These are phyloP conservation scores for Leccinum obscurum DNA, from an alignment of 768 basidiomycete species.

Conservation along the genomic window DNA sequence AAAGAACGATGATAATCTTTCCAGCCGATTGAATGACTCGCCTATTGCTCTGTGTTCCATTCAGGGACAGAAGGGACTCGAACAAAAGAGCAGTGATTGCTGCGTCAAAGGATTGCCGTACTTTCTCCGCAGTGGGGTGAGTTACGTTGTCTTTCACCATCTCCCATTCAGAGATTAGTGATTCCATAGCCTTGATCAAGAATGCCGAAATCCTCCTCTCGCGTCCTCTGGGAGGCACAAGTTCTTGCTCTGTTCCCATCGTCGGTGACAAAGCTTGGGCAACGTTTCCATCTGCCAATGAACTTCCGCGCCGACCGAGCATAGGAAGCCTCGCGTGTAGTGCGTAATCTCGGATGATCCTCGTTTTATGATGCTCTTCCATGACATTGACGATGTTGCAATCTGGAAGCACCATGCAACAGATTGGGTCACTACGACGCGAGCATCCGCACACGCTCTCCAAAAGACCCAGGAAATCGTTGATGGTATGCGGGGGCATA, in stretches of 20 bases:
- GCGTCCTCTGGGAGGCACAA: constrained; percentile 50
- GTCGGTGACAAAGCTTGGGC: constrained; percentile 6
- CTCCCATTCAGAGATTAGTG: constrained; percentile 51
- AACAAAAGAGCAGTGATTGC: constrained; percentile 67
- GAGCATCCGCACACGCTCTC: constrained; percentile 61
- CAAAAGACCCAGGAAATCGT: constrained; percentile 65
- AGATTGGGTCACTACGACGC: constrained; percentile 45
- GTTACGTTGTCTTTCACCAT: constrained; percentile 31
- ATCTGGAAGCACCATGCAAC: constrained; percentile 63
- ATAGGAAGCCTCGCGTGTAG: constrained; percentile 62
- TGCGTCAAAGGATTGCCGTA: constrained; percentile 69
- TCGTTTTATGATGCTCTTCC: constrained; percentile 55
- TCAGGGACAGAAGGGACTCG: constrained; percentile 62
- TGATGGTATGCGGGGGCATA: constrained; percentile 53
- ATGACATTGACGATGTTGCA: constrained; percentile 62
- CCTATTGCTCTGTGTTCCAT: constrained; percentile 60
- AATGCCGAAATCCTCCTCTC: constrained; percentile 65
- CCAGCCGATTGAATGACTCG: constrained; percentile 65
- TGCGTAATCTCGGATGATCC: constrained; percentile 68
- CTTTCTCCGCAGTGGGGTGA: constrained; percentile 57
- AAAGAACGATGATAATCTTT: constrained; percentile 47
- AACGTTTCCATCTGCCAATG: constrained; percentile 1
- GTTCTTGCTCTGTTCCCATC: constrained; percentile 28
- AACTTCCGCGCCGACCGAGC: constrained; percentile 24
- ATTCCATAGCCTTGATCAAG: constrained; percentile 61